Percentiles rank a stretch among this genome's conserved stretches.
Evolutionary conservation across 805 yeast species (phyloP).

Genomic region (Metschnikowia koreensis): DNA sequence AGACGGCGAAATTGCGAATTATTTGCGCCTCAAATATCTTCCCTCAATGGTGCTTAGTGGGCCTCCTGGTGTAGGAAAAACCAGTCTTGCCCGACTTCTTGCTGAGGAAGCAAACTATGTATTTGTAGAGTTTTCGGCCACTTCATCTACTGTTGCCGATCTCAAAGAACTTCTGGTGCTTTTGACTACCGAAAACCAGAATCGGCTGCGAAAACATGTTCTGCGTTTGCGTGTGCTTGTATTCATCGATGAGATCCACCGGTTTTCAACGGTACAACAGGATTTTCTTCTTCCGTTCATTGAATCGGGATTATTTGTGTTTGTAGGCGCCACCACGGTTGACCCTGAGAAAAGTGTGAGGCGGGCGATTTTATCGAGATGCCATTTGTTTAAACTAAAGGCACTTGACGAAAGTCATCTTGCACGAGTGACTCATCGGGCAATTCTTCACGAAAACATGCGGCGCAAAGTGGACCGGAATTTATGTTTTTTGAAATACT

Average conservation of each 20-base stretch:
- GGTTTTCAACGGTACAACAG: conserved; percentile 84
- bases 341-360: conserved; percentile 74
- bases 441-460: conserved; percentile 43
- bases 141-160: conserved; percentile 66
- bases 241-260: conserved; percentile 90
- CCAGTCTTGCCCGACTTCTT: conserved; percentile 73
- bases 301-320: conserved; percentile 75
- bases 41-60: conserved; percentile 95
- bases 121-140: conserved; percentile 83
- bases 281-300: conserved; percentile 81
- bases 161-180: conserved; percentile 57
- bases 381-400: conserved; percentile 72
- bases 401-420: conserved; percentile 52
- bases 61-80: conserved; percentile 94
- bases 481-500: conserved; percentile 17
- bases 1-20: conserved; percentile 61
- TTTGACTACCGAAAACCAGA: conserved; percentile 44
- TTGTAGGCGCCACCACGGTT: conserved; percentile 91
- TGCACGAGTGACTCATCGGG: conserved; percentile 51
- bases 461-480: conserved; percentile 18
- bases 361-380: conserved; percentile 79
- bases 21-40: conserved; percentile 58
- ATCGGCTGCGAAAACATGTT: conserved; percentile 28
- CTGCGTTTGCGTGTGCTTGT: conserved; percentile 41
- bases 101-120: conserved; percentile 53